Evolutionary conservation across 2,329 filamentous ascomycete species (phyloP), one percentile per base, ranked within the genome.

Genomic region (Pseudogymnoascus sp.): DNA sequence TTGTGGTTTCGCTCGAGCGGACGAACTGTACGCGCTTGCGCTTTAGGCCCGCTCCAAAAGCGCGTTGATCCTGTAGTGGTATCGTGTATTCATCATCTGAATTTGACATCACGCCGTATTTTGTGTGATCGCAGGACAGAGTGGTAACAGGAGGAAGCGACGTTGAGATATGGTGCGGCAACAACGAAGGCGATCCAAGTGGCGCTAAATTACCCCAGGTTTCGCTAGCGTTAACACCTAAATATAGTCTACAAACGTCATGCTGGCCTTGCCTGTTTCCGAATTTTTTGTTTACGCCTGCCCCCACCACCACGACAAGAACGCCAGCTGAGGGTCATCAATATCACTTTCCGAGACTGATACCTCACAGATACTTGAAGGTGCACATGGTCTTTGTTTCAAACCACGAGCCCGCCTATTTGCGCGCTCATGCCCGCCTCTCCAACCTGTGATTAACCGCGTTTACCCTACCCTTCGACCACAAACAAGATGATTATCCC

Each of bases 21-120:
- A 88, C 81, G 69, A 88, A 88, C 5, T 78, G 75, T 43, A 88
- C 79, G 59, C 75, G 77, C 73, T 83, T 85, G 66, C 82, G 78
- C 69, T 82, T 83, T 59, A 87, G 79, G n/a, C 85, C 84, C 11
- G 83, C 81, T 43, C 82, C 82, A 65, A 86, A 87, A 61, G 81
- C 79, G 11, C 79, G 78, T 67, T 86, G 84, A 63, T 85, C 78
- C 64, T 80, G 76, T 4, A 85, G 75, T 0, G 85, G 84, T 2
- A 81, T 74, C 16, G 80, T 81, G 63, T 86, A 86, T 43, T 79
- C 78, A 43, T 86, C 79, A 36, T 84, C 79, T 14, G 68, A 68
- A 20, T 20, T 35, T 7, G 47, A 33, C 47, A 54, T 54, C 9
- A 54, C 28, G 47, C 47, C 6, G 11, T 54, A 33, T 12, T 54